A percentile compares a stretch with the other conserved stretches of the same genome.
These are phyloP conservation scores for Apophysomyces variabilis DNA, from an alignment of 371 early-diverging fungal species.

Conservation along the genomic window DNA sequence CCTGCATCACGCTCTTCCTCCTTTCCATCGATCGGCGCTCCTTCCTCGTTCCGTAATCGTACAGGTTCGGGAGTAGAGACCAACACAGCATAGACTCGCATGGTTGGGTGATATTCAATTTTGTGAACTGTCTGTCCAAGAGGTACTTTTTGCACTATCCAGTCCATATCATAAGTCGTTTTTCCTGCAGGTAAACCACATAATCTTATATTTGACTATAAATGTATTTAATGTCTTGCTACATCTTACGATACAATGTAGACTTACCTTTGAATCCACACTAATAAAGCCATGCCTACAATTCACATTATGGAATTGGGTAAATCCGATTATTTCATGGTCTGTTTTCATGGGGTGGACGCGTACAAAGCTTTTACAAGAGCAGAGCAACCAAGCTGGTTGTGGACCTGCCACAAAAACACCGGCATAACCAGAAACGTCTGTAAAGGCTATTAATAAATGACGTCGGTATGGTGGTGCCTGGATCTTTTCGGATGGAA, in stretches of 20 bases:
- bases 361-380: slow-evolving; percentile 68
- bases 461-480: slow-evolving; percentile 27
- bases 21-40: slow-evolving; percentile 52
- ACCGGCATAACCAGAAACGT: slow-evolving; percentile 81
- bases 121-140: slow-evolving; percentile 77
- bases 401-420: slow-evolving; percentile 85
- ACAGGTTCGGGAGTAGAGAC: slow-evolving; percentile 72
- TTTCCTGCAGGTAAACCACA: slow-evolving; percentile 72
- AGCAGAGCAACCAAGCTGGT: slow-evolving; percentile 83
- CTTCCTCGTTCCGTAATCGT: slow-evolving; percentile 71
- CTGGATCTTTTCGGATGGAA: slow-evolving; percentile 20
- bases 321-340: slow-evolving; percentile 71
- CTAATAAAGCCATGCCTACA: slow-evolving; percentile 84
- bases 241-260: slow-evolving; percentile 4
- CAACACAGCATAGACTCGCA: slow-evolving; percentile 80
- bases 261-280: slow-evolving; percentile 52
- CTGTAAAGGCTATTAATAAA: slow-evolving; percentile 63
- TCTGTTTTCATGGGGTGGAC: slow-evolving; percentile 82
- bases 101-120: slow-evolving; percentile 81
- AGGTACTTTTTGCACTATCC: slow-evolving; percentile 85
- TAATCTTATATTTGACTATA: slow-evolving; percentile 69
- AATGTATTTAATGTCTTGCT: not conserved
- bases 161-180: slow-evolving; percentile 80
- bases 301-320: slow-evolving; percentile 85
- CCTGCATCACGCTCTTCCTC: slow-evolving; percentile 40